Conservation (phyloP, 2,329 filamentous ascomycete species). For the Ascochyta pisi region DNA sequence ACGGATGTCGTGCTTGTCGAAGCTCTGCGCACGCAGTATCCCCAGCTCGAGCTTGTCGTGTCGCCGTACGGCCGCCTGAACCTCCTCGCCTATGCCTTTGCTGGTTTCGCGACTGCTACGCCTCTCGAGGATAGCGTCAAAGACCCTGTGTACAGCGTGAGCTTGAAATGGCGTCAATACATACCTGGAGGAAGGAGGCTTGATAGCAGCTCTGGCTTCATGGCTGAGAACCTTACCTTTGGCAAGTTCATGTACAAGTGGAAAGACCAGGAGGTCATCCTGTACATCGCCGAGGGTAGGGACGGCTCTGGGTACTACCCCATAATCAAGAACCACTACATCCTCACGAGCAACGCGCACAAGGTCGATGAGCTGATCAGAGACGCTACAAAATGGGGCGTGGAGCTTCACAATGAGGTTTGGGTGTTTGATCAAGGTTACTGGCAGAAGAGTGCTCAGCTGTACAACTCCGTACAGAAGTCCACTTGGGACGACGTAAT, state of each 20-base stretch:
- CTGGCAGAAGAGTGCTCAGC: slow-evolving; percentile 68
- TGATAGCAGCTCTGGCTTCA: slow-evolving; percentile 43
- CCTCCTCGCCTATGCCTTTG: slow-evolving; percentile 52
- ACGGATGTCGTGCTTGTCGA: slow-evolving; percentile 54
- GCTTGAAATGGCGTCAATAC: slow-evolving; percentile 49
- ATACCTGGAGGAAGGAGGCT: slow-evolving; percentile 50
- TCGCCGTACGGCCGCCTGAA: slow-evolving; percentile 44
- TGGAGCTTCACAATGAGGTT: slow-evolving; percentile 67
- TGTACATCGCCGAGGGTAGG: slow-evolving; percentile 52
- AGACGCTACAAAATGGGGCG: slow-evolving; percentile 62
- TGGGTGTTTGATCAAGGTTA: slow-evolving; percentile 69
- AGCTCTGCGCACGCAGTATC: slow-evolving; percentile 55
- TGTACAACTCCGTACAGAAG: slow-evolving; percentile 60
- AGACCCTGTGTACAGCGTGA: slow-evolving; percentile 42
- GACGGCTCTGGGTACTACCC: slow-evolving; percentile 49
- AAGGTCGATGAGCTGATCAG: slow-evolving; percentile 61
- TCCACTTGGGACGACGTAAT: slow-evolving; percentile 71
- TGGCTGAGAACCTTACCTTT: slow-evolving; percentile 51
- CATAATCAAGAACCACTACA: slow-evolving; percentile 49
- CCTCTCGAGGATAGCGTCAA: slow-evolving; percentile 52
- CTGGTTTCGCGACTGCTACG: slow-evolving; percentile 51
- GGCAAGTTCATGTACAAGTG: slow-evolving; percentile 57
- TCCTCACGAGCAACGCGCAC: slow-evolving; percentile 48
- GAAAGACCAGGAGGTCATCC: slow-evolving; percentile 52
- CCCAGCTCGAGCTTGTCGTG: slow-evolving; percentile 53